Percentiles rank a stretch among this genome's conserved stretches.
These are phyloP conservation scores for Torulaspora globosa DNA, from an alignment of 1,139 yeast species.

Conservation along the genomic window DNA sequence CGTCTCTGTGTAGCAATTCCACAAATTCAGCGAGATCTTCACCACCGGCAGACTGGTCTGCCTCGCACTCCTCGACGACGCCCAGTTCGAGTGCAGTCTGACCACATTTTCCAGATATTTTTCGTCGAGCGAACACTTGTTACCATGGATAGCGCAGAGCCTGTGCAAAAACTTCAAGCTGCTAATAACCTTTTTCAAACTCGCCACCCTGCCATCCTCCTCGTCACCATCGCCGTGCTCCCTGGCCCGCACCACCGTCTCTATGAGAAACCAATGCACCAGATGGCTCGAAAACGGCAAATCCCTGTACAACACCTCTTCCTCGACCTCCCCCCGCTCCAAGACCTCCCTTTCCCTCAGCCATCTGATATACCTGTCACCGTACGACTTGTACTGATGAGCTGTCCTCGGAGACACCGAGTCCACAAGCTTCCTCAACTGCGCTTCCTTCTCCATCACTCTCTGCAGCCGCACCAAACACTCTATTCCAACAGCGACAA, in stretches of 20 bases:
- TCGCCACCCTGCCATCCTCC: conserved; percentile 13
- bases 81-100: conserved; percentile 18
- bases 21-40: conserved; percentile 30
- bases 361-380: conserved; percentile 31
- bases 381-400: conserved; percentile 31
- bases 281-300: conserved; percentile 24
- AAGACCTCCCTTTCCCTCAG: conserved; percentile 14
- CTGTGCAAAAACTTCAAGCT: conserved; percentile 25
- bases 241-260: conserved; percentile 15
- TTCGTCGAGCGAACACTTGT: conserved; percentile 11
- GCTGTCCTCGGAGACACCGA: conserved; percentile 27
- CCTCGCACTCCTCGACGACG: conserved; percentile 12
- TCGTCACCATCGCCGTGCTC: conserved; percentile 8
- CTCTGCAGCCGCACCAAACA: not conserved
- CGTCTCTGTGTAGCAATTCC: conserved; percentile 30
- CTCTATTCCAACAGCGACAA: too few relatives aligned
- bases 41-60: conserved; percentile 16
- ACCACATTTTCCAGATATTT: conserved; percentile 17
- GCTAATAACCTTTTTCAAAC: conserved; percentile 23
- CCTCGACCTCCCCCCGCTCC: conserved; percentile 6
- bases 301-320: conserved; percentile 16
- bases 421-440: conserved; percentile 19
- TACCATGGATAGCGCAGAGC: conserved; percentile 22
- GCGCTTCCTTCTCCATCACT: conserved; percentile 9
- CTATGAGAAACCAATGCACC: conserved; percentile 30